Percentiles rank a stretch among this genome's conserved stretches.
phyloP scores from a whole-genome alignment of 1,139 yeast genomes.

The Blastobotrys apis region DNA sequence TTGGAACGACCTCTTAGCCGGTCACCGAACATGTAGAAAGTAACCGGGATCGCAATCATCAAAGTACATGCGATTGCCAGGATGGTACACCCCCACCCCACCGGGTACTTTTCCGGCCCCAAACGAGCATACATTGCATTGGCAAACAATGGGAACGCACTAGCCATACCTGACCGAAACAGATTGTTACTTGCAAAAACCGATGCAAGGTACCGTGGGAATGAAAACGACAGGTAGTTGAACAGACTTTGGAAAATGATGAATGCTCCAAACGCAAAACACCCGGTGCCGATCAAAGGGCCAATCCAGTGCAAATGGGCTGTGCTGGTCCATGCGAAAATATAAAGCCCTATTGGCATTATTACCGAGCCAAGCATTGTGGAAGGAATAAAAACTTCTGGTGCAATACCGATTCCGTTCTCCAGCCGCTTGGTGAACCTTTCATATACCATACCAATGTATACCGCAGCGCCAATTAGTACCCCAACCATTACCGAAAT shows the following conservation, averaged over 20 bases:
- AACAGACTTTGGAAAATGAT: conserved; percentile 68
- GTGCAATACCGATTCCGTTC: conserved; percentile 34
- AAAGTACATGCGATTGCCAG: conserved; percentile 41
- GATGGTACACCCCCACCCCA: conserved; percentile 53
- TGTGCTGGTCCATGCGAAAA: conserved; percentile 55
- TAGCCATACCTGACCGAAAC: conserved; percentile 50
- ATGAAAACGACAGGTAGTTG: conserved; percentile 64
- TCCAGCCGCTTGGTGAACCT: conserved; percentile 14
- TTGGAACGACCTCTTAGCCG: conserved; percentile 40
- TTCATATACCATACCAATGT: conserved; percentile 11
- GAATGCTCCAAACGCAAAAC: conserved; percentile 71
- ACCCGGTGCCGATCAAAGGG: conserved; percentile 66
- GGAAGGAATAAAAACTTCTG: conserved; percentile 33
- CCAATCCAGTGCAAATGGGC: conserved; percentile 67
- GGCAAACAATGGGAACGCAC: conserved; percentile 59
- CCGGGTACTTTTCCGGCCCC: conserved; percentile 28
- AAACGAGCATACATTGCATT: conserved; percentile 45
- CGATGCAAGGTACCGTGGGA: conserved; percentile 64
- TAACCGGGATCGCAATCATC: conserved; percentile 33
- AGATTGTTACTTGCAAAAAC: conserved; percentile 54
- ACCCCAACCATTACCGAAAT: conserved; percentile 45
- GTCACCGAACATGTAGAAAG: conserved; percentile 44
- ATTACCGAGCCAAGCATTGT: conserved; percentile 51
- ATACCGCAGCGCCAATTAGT: conserved; percentile 19
- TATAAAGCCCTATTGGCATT: conserved; percentile 45